Evolutionary conservation across 345 rosid genomes (phyloP), one percentile per base, ranked within the genome.

Genomic region (Pistacia integerrima): DNA sequence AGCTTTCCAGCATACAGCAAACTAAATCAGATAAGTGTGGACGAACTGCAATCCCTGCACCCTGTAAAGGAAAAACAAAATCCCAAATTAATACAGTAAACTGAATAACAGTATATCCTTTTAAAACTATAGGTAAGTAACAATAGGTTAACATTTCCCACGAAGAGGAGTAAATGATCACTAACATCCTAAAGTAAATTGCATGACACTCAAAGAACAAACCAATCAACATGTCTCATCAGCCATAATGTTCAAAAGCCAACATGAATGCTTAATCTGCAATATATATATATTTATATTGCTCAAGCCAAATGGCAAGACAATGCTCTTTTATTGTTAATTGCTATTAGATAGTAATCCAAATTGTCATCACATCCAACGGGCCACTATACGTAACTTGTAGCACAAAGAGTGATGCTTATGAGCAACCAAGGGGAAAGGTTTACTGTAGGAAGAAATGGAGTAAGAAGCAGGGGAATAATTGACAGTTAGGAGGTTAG

Each of bases 1-100:
- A 90, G 84, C 99, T 90, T 90, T 95, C 99, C 86, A 95, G 88
- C 99, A 93, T 95, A 88, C 99, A 95, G 70, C 96, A 95, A 68
- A 95, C 96, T 80, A 95, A 82, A 81, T 95, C 94, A 28, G 99
- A 77, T 77, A 93, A 74, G 85, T 95, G 96, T 65, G 98, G 93
- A 79, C 98, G 95, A 74, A 95, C 87, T 56, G 98, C 92, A 76
- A 87, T 59, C 61, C 99, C 98, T 66, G 99, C 99, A 83, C 98
- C 96, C 99, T 94, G 80, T 38, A 73, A 72, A 66, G 30, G 66
- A 56, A 35, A 69, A 33, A 49, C 11, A 57, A 80, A 68, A 66
- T 55, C 4, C 25, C 13, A 22, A 56, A 69, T 16, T 67, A 8
- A 49, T 66, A 38, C 28, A 68, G 68, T 67, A 35, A 62, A 58